These are phyloP conservation scores for Apiospora sp. DNA, from an alignment of 2,329 filamentous ascomycete genomes.

Conservation along the genomic window DNA sequence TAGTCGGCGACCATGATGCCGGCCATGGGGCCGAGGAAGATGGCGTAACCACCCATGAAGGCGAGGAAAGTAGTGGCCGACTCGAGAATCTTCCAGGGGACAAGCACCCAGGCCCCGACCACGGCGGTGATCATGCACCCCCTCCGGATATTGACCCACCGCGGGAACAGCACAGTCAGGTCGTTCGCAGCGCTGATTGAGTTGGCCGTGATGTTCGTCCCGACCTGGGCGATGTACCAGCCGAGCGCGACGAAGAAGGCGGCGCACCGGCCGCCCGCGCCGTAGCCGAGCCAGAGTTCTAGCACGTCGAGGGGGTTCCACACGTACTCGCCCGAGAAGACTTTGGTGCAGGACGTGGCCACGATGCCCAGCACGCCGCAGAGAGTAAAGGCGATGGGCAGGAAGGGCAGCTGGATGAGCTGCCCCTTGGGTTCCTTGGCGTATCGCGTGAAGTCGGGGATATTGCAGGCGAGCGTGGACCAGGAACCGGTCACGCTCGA, in stretches of 20 bases:
- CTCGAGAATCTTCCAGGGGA: slow-evolving; percentile 71
- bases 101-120: slow-evolving; percentile 63
- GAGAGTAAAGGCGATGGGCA: slow-evolving; percentile 57
- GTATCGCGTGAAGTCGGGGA: slow-evolving; percentile 63
- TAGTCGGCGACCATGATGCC: slow-evolving; percentile 68
- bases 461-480: slow-evolving; percentile 56
- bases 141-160: slow-evolving; percentile 63
- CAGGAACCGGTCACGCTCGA: slow-evolving; percentile 51
- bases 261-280: slow-evolving; percentile 50
- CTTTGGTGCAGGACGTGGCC: slow-evolving; percentile 61
- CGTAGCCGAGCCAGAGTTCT: slow-evolving; percentile 52
- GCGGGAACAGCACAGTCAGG: slow-evolving; percentile 61
- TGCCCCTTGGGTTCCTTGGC: slow-evolving; percentile 46
- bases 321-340: slow-evolving; percentile 58
- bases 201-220: slow-evolving; percentile 65
- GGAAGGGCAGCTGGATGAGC: slow-evolving; percentile 50
- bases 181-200: slow-evolving; percentile 63
- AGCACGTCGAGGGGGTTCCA: slow-evolving; percentile 60
- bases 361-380: slow-evolving; percentile 64
- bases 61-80: slow-evolving; percentile 66
- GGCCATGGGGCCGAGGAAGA: slow-evolving; percentile 71
- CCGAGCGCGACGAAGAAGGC: slow-evolving; percentile 57
- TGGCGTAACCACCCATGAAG: slow-evolving; percentile 67
- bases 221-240: slow-evolving; percentile 63
- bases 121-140: slow-evolving; percentile 63